A percentile compares a stretch with the other conserved stretches of the same genome.
phyloP scores from a whole-genome alignment of 2,329 filamentous ascomycete genomes.

The Fulvia fulva region DNA sequence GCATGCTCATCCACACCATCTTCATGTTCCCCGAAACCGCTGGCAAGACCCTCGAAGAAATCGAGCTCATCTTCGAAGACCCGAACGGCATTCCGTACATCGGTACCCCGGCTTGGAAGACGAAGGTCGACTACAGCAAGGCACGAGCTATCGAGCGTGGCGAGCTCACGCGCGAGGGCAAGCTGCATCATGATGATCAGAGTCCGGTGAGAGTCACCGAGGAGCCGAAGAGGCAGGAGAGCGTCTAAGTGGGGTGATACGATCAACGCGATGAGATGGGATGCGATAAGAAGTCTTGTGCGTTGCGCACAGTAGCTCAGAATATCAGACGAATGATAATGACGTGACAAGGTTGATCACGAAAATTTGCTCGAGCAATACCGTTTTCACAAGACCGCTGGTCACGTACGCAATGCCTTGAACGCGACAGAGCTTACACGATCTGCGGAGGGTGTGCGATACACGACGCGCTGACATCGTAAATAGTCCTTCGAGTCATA shows the following conservation, averaged over 20 bases:
- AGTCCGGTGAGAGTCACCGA: background rate
- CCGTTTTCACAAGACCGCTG: too few relatives aligned
- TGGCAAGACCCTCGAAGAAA: conserved; percentile 73
- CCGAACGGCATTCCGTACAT: conserved; percentile 38
- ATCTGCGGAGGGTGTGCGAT: too few relatives aligned
- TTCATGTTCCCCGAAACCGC: conserved; percentile 65
- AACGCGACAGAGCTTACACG: too few relatives aligned
- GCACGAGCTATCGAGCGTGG: conserved; percentile 5
- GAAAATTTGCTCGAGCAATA: too few relatives aligned
- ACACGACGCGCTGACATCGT: too few relatives aligned
- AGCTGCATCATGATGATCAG: conserved; percentile 4
- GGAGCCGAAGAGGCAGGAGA: background rate
- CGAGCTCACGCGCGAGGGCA: background rate
- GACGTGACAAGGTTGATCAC: too few relatives aligned
- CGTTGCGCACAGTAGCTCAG: too few relatives aligned
- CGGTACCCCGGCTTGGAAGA: conserved; percentile 31
- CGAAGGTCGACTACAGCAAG: conserved; percentile 4
- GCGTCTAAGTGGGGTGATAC: background rate
- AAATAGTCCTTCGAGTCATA: too few relatives aligned
- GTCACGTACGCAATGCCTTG: too few relatives aligned
- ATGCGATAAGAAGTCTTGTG: background rate
- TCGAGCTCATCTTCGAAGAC: conserved; percentile 65
- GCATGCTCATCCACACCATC: conserved; percentile 59
- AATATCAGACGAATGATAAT: too few relatives aligned
- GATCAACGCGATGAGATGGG: background rate